Evolutionary conservation across 2,329 filamentous ascomycete species (phyloP).

Genomic region (Trichoderma breve): DNA sequence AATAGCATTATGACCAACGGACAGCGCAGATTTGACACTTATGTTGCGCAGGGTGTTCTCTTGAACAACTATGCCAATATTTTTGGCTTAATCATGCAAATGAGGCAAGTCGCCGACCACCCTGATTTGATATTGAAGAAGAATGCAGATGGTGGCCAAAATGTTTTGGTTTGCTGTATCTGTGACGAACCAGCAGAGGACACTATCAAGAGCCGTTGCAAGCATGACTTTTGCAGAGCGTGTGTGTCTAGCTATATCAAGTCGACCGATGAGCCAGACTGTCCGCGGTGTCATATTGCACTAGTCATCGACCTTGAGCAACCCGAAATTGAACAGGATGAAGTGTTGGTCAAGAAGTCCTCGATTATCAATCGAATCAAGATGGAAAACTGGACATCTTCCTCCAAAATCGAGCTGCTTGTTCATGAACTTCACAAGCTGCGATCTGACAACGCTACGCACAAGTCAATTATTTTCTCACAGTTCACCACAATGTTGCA

Average conservation of each 20-base stretch:
- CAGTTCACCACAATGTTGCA: conserved; percentile 98
- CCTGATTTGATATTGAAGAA: conserved; percentile 93
- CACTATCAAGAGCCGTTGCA: conserved; percentile 85
- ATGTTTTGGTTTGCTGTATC: conserved; percentile 86
- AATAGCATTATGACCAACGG: conserved; percentile 93
- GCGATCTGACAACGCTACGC: conserved; percentile 85
- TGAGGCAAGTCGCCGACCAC: conserved; percentile 96
- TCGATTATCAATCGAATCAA: conserved; percentile 98
- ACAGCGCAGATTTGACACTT: conserved; percentile 87
- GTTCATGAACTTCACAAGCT: conserved; percentile 92
- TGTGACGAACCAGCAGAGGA: conserved; percentile 97
- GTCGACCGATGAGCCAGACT: conserved; percentile 74
- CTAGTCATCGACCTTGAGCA: conserved; percentile 91
- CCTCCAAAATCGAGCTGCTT: conserved; percentile 95
- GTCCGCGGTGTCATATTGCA: conserved; percentile 87
- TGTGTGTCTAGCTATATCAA: conserved; percentile 58
- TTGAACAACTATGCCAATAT: conserved; percentile 99
- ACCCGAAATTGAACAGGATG: conserved; percentile 91
- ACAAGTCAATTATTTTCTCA: conserved; percentile 97
- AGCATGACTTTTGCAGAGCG: conserved; percentile 65
- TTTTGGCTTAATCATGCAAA: conserved; percentile 98
- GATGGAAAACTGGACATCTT: conserved; percentile 98
- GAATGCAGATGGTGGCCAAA: conserved; percentile 79
- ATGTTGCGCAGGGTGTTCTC: conserved; percentile 89
- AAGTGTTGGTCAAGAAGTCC: conserved; percentile 82